Base-by-base conservation (phyloP, 2,329 filamentous ascomycete genomes). In the Trichoderma endophyticum region DNA sequence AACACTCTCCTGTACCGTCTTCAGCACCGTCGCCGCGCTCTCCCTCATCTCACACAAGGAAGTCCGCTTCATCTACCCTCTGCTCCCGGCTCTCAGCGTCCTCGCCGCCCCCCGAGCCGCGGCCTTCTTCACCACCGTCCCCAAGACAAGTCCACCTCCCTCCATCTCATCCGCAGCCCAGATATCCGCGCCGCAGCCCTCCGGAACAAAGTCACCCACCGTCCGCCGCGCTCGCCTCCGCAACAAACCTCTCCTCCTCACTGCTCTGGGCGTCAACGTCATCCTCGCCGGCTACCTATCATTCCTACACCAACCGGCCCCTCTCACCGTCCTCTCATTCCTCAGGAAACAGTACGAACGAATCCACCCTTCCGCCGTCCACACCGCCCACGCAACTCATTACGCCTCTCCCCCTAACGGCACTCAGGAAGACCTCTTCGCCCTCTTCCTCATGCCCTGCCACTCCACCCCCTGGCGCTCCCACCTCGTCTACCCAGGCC, bases 391-490 rank as follows among this genome's bases (percentile, higher is more conserved):
- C 59, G 54, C 39, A 18, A 64, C 73, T 70, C 68, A 70, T 73
- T 71, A 62, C 48, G 4, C 32, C 14, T 71, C 73, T 30, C 78
- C 84, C 1, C 76, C 76, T 12, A 75, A 78, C 15, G 14, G 30
- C 28, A 70, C 66, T 71, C 76, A 28, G 75, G 77, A 83, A 43
- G 86, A 88, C 72, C 85, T 90, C 12, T 91, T 91, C 76, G 89
- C 91, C 39, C 91, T 92, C 24, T 98, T 98, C 82, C 87, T 99
- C 28, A 97, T 95, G 87, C 96, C 96, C 11, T 99, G 96, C 83
- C 96, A 99, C 84, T 93, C 92, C 75, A 98, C 95, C 0, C 95
- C 96, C 3, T 98, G 96, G 95, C 92, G 95, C 77, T 94, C 92
- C 18, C 93, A 97, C 78, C 87, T 98, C 51, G 86, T 97, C 73